A percentile compares a stretch with the other conserved stretches of the same genome.
Conservation (phyloP, 768 basidiomycete species). For the Royoungia palumana region DNA sequence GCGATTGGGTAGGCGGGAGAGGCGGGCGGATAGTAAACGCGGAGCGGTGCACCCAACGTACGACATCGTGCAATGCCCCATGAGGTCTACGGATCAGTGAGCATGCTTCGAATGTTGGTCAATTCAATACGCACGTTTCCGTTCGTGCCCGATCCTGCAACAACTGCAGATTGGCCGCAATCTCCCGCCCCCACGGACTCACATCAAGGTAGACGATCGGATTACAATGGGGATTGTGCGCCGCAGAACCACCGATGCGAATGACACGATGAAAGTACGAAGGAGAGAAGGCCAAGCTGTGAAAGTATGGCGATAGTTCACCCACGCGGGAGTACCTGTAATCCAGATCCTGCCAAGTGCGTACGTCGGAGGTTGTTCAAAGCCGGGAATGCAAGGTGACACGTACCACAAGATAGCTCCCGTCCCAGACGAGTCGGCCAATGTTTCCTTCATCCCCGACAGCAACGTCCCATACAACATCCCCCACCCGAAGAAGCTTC, state of each 20-base stretch:
- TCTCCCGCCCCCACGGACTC: conserved; percentile 74
- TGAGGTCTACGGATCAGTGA: conserved; percentile 22
- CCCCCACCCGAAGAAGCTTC: conserved; percentile 64
- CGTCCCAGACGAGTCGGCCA: conserved; percentile 84
- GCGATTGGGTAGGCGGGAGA: conserved; percentile 30
- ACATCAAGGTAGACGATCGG: conserved; percentile 73
- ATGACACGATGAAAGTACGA: conserved; percentile 89
- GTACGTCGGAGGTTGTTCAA: neutral
- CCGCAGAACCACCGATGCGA: conserved; percentile 42
- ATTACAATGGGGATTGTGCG: conserved; percentile 47
- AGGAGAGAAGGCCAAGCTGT: conserved; percentile 76
- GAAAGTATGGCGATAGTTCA: conserved; percentile 77
- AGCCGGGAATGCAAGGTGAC: conserved; percentile 5
- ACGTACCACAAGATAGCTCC: conserved; percentile 81
- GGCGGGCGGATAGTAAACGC: conserved; percentile 64
- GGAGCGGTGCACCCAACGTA: conserved; percentile 83
- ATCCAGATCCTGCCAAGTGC: conserved; percentile 67
- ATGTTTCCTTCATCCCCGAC: conserved; percentile 84
- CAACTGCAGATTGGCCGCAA: conserved; percentile 68
- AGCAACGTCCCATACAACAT: conserved; percentile 85
- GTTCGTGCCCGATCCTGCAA: conserved; percentile 74
- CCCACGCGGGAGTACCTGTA: conserved; percentile 75
- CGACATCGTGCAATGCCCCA: conserved; percentile 73
- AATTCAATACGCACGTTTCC: conserved; percentile 61
- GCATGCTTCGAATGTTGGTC: no score